These are phyloP conservation scores for Juglanconis juglandina DNA, from an alignment of 2,329 filamentous ascomycete species.

Conservation along the genomic window DNA sequence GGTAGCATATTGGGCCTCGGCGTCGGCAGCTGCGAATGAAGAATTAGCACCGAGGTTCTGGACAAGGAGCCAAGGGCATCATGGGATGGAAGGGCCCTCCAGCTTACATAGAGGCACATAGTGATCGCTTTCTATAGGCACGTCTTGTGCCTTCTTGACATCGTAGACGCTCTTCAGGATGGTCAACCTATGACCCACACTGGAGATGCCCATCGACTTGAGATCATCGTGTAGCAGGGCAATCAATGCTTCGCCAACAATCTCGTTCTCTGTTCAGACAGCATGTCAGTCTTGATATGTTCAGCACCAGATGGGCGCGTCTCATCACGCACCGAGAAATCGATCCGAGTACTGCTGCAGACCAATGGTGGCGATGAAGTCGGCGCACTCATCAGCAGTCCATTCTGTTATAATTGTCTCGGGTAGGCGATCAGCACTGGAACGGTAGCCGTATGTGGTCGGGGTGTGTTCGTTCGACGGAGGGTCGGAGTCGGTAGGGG, in stretches of 20 bases:
- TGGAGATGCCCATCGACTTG: conserved; percentile 89
- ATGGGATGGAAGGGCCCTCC: conserved; percentile 3
- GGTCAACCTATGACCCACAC: conserved; percentile 89
- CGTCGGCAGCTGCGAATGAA: conserved; percentile 70
- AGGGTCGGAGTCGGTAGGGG: conserved; percentile 69
- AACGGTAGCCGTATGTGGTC: conserved; percentile 69
- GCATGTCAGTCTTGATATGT: conserved; percentile 22
- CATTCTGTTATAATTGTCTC: conserved; percentile 76
- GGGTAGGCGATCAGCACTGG: conserved; percentile 63
- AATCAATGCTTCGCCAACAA: conserved; percentile 86
- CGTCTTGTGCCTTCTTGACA: conserved; percentile 88
- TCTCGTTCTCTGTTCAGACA: conserved; percentile 72
- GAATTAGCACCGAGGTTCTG: conserved; percentile 17
- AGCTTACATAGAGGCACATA: conserved; percentile 86
- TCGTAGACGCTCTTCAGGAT: conserved; percentile 97
- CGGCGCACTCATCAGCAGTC: conserved; percentile 83
- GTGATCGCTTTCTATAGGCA: conserved; percentile 87
- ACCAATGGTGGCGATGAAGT: conserved; percentile 78
- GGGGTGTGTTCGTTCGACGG: conserved; percentile 72
- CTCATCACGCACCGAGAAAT: conserved; percentile 69
- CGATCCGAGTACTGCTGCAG: conserved; percentile 77
- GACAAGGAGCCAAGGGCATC: background rate
- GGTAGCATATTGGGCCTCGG: conserved; percentile 76
- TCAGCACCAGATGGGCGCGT: background rate
- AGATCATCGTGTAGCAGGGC: conserved; percentile 88